Percentiles rank a stretch among this genome's conserved stretches.
These are phyloP conservation scores for Fusarium zealandicum DNA, from an alignment of 2,329 filamentous ascomycete genomes.

Conservation along the genomic window DNA sequence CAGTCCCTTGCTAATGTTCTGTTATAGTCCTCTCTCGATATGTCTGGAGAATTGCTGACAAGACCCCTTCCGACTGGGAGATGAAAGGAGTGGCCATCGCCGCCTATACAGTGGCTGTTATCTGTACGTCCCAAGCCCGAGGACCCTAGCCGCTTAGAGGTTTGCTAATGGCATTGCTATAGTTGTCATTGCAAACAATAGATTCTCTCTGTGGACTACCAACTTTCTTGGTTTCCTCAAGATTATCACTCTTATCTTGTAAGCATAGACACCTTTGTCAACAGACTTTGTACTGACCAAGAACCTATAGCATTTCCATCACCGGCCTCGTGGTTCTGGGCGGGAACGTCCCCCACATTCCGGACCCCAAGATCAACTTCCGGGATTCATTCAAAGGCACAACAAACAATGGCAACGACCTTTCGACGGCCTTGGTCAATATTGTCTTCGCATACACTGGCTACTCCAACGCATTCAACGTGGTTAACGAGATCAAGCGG, in stretches of 20 bases:
- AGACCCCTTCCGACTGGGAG: constrained; percentile 65
- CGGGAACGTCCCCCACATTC: constrained; percentile 42
- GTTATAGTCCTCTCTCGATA: constrained; percentile 65
- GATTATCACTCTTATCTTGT: constrained; percentile 66
- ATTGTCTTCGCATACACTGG: constrained; percentile 66
- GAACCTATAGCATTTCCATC: constrained; percentile 53
- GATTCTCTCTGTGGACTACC: constrained; percentile 61
- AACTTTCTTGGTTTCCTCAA: constrained; percentile 67
- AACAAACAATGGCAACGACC: constrained; percentile 46
- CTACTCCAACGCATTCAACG: constrained; percentile 66
- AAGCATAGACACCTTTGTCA: rapidly evolving
- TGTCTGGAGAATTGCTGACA: constrained; percentile 63
- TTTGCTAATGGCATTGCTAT: neutral
- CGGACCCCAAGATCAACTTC: constrained; percentile 48
- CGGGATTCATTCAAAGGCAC: constrained; percentile 47
- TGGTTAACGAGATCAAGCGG: constrained; percentile 68
- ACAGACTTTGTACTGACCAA: neutral
- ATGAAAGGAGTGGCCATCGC: constrained; percentile 71
- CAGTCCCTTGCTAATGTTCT: neutral
- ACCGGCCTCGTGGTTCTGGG: constrained; percentile 67
- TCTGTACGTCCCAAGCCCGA: constrained; percentile 51
- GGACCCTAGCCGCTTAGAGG: too few relatives aligned
- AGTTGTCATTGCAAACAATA: constrained; percentile 61
- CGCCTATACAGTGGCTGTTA: constrained; percentile 64
- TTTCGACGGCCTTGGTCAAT: constrained; percentile 60